Evolutionary conservation across 2,329 filamentous ascomycete genomes (phyloP).

Genomic region (Sarocladium strictum): DNA sequence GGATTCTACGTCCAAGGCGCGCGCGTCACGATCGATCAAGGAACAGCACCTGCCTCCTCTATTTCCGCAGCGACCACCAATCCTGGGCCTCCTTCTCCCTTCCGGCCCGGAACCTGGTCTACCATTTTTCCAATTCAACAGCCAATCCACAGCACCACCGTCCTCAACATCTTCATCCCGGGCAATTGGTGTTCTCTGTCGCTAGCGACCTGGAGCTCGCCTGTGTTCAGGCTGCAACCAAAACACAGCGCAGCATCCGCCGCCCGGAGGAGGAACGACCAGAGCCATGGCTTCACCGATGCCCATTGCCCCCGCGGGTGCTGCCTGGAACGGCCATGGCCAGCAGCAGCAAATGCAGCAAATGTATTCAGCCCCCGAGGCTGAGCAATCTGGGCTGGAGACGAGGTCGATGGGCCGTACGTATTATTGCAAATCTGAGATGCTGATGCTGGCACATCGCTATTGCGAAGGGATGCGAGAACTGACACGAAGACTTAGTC

Average conservation of each 20-base stretch:
- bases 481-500: slow-evolving; percentile 46
- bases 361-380: slow-evolving; percentile 23
- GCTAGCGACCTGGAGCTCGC: slow-evolving; percentile 5
- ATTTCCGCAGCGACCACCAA: slow-evolving; percentile 10
- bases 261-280: slow-evolving; percentile 7
- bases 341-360: slow-evolving; percentile 16
- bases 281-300: slow-evolving; percentile 34
- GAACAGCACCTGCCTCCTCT: slow-evolving; percentile 5
- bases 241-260: slow-evolving; percentile 9
- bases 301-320: slow-evolving; percentile 22
- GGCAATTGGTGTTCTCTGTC: not conserved
- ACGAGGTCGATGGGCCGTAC: slow-evolving; percentile 62
- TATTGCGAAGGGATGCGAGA: slow-evolving; percentile 12
- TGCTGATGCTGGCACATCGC: slow-evolving; percentile 15
- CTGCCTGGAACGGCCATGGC: slow-evolving; percentile 25
- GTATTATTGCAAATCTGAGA: slow-evolving; percentile 25
- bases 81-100: slow-evolving; percentile 1
- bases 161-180: not conserved
- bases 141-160: not conserved
- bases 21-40: slow-evolving; percentile 9
- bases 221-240: not conserved
- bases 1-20: slow-evolving; percentile 10
- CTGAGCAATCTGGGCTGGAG: slow-evolving; percentile 46
- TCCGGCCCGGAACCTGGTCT: not conserved
- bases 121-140: not conserved